Conservation (phyloP, 768 basidiomycete species). For the Suillus americanus region DNA sequence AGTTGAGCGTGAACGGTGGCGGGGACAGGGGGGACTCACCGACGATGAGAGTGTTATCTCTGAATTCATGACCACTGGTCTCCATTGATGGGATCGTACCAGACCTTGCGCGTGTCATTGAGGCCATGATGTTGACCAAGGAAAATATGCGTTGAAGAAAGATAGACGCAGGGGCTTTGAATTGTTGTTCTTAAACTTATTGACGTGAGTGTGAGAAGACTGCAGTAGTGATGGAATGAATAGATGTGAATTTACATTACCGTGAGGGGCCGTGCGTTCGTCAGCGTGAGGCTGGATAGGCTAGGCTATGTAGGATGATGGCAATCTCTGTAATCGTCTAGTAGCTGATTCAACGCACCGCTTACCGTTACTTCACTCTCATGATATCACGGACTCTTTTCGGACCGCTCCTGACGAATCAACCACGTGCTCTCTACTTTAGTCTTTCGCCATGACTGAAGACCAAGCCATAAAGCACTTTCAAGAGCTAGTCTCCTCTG, state of each 20-base stretch:
- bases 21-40: conserved; percentile 50
- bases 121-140: conserved; percentile 18
- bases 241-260: conserved; percentile 8
- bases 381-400: conserved; percentile 6
- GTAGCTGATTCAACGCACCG: not conserved
- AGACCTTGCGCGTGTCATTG: conserved; percentile 57
- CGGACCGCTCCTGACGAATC: conserved; percentile 4
- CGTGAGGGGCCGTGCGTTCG: conserved; percentile 6
- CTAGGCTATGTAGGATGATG: not conserved
- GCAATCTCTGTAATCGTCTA: conserved; percentile 2
- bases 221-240: not conserved
- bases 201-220: conserved; percentile 25
- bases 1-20: conserved; percentile 7
- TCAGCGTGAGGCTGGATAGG: conserved; percentile 17
- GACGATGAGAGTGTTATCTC: conserved; percentile 86
- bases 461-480: conserved; percentile 62
- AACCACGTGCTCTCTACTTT: conserved; percentile 4
- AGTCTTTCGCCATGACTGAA: conserved; percentile 24
- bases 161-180: conserved; percentile 14
- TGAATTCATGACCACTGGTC: conserved; percentile 65
- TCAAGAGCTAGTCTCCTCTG: conserved; percentile 57
- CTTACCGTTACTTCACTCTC: not conserved
- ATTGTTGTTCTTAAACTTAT: conserved; percentile 20
- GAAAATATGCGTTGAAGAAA: conserved; percentile 4
- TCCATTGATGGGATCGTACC: conserved; percentile 94